Evolutionary conservation across 306 rosid species (phyloP).

Genomic region (Aeschynomene evenia): DNA sequence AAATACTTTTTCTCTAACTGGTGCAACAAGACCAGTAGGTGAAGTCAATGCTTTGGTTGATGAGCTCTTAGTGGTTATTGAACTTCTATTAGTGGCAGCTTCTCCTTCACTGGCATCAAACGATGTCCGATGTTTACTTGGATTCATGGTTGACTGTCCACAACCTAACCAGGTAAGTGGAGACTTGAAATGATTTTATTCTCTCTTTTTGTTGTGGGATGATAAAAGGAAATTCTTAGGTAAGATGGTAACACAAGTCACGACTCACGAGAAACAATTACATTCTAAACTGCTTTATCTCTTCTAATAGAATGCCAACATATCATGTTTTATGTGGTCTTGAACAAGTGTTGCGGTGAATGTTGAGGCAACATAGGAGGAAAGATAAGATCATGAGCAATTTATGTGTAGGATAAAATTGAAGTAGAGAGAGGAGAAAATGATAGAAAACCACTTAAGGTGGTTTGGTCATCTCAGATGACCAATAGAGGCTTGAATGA

Average conservation of each 20-base stretch:
- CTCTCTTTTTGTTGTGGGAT: neutral
- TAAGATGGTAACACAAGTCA: constrained; percentile 3
- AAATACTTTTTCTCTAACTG: constrained; percentile 65
- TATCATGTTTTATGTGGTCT: neutral
- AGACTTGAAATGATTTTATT: constrained; percentile 25
- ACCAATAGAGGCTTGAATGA: neutral
- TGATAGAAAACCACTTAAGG: neutral
- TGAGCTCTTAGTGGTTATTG: constrained; percentile 86
- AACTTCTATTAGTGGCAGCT: constrained; percentile 84
- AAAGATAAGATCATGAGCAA: neutral
- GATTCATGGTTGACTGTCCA: constrained; percentile 90
- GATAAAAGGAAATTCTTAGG: neutral
- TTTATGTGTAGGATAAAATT: neutral
- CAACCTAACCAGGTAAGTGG: constrained; percentile 85
- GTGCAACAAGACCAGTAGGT: constrained; percentile 74
- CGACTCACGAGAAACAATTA: constrained; percentile 3
- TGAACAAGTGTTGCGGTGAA: neutral
- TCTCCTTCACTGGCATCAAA: constrained; percentile 68
- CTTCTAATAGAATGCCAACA: neutral
- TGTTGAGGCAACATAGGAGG: neutral
- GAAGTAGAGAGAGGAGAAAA: neutral
- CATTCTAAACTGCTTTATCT: constrained; percentile 14
- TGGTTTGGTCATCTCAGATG: neutral
- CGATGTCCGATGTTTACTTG: constrained; percentile 81
- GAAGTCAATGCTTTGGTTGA: constrained; percentile 98